Evolutionary conservation across 257 asterid species (phyloP).

Genomic region (Penstemon davidsonii): DNA sequence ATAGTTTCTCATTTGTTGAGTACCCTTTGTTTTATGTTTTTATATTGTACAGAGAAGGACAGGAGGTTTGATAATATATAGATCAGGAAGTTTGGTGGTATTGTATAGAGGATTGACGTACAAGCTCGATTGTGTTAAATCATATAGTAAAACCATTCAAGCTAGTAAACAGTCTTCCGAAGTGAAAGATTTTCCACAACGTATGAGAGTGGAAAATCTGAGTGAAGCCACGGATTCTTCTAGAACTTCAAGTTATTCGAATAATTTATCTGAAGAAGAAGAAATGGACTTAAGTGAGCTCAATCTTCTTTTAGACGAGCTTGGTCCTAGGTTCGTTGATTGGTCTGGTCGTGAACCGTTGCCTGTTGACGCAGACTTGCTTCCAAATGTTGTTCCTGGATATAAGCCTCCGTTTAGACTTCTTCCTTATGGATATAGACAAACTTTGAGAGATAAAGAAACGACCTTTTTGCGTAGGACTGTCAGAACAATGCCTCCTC

Average conservation of each 20-base stretch:
- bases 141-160: conserved; percentile 43
- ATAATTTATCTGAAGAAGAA: conserved; percentile 53
- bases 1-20: not conserved
- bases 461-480: conserved; percentile 76
- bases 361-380: conserved; percentile 92
- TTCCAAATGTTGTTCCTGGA: conserved; percentile 71
- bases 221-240: conserved; percentile 37
- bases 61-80: conserved; percentile 88
- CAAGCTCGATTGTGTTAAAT: conserved; percentile 69
- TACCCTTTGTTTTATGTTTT: not conserved
- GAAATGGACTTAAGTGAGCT: conserved; percentile 56
- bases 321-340: conserved; percentile 81
- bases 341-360: conserved; percentile 88
- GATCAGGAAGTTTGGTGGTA: conserved; percentile 83
- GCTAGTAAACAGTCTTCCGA: conserved; percentile 34
- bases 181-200: conserved; percentile 28
- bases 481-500: conserved; percentile 77
- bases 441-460: conserved; percentile 51
- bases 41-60: conserved; percentile 69
- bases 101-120: conserved; percentile 79
- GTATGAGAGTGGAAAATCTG: conserved; percentile 25
- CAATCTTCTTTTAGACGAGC: conserved; percentile 60
- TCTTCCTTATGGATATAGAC: conserved; percentile 64
- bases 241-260: conserved; percentile 28
- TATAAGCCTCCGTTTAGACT: conserved; percentile 74